Evolutionary conservation across 108 stramenopile species (phyloP).

Genomic region (Thalassiosira profunda): DNA sequence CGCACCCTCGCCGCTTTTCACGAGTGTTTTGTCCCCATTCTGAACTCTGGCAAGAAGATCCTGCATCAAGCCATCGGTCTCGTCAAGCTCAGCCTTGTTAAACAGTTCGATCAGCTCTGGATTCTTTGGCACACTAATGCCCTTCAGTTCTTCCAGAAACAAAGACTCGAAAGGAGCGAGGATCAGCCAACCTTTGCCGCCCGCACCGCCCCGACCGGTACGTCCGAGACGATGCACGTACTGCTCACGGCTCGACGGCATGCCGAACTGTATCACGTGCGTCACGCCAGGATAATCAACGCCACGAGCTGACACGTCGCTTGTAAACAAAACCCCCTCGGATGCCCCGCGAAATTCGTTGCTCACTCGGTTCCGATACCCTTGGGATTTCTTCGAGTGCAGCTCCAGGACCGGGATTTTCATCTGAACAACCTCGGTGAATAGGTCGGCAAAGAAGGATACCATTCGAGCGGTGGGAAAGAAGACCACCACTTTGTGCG

Average conservation of each 20-base stretch:
- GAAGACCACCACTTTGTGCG: constrained; percentile 78
- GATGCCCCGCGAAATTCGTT: constrained; percentile 59
- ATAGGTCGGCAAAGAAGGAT: constrained; percentile 65
- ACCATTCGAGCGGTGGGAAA: constrained; percentile 83
- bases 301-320: constrained; percentile 84
- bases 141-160: constrained; percentile 48
- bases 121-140: constrained; percentile 27
- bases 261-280: constrained; percentile 77
- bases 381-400: constrained; percentile 85
- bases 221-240: constrained; percentile 91
- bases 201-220: constrained; percentile 77
- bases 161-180: constrained; percentile 44
- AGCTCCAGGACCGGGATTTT: constrained; percentile 58
- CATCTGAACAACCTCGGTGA: constrained; percentile 51
- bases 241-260: constrained; percentile 72
- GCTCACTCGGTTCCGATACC: constrained; percentile 61
- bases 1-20: constrained; percentile 35
- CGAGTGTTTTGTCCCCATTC: constrained; percentile 46
- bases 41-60: constrained; percentile 24
- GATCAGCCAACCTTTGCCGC: constrained; percentile 53
- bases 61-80: constrained; percentile 26
- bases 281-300: constrained; percentile 89
- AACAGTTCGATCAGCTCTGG: not conserved
- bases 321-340: constrained; percentile 70
- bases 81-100: not conserved